Evolutionary conservation across 148 eudicot genomes (phyloP).

Genomic region (Arbutus unedo): DNA sequence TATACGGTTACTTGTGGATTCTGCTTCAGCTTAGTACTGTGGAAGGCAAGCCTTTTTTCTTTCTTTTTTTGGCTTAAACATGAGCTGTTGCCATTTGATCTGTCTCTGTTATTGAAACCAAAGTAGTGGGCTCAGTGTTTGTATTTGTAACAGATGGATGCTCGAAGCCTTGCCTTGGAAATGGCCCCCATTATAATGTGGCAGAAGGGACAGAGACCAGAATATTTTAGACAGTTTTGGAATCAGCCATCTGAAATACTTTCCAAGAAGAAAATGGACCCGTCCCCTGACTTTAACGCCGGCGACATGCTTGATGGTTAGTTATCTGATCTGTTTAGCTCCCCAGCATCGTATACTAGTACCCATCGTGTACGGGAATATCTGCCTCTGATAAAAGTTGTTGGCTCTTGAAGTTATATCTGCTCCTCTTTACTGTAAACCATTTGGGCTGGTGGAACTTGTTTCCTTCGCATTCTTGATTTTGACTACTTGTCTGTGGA

Average conservation of each 20-base stretch:
- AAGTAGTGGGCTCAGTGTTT: slow-evolving; percentile 1
- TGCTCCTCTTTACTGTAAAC: background rate
- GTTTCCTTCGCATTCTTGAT: background rate
- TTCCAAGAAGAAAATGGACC: slow-evolving; percentile 36
- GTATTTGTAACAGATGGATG: slow-evolving; percentile 63
- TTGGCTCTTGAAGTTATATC: background rate
- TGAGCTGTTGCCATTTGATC: background rate
- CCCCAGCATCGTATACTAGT: background rate
- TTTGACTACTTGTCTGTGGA: background rate
- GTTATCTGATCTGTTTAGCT: slow-evolving; percentile 12
- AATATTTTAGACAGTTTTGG: slow-evolving; percentile 64
- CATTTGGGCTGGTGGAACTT: background rate
- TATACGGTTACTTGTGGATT: background rate
- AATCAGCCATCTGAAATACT: slow-evolving; percentile 46
- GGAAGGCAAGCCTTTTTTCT: background rate
- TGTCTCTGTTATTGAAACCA: background rate
- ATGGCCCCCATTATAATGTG: slow-evolving; percentile 86
- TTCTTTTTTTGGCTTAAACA: background rate
- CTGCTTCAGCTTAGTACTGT: background rate
- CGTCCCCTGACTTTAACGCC: slow-evolving; percentile 34
- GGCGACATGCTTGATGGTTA: slow-evolving; percentile 81
- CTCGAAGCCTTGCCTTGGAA: slow-evolving; percentile 82
- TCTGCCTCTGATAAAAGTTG: background rate
- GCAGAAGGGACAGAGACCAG: slow-evolving; percentile 73
- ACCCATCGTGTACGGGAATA: background rate